Percentiles rank a stretch among this genome's conserved stretches.
phyloP scores from a whole-genome alignment of 176 grass and related monocot species.

The Thalia dealbata region DNA sequence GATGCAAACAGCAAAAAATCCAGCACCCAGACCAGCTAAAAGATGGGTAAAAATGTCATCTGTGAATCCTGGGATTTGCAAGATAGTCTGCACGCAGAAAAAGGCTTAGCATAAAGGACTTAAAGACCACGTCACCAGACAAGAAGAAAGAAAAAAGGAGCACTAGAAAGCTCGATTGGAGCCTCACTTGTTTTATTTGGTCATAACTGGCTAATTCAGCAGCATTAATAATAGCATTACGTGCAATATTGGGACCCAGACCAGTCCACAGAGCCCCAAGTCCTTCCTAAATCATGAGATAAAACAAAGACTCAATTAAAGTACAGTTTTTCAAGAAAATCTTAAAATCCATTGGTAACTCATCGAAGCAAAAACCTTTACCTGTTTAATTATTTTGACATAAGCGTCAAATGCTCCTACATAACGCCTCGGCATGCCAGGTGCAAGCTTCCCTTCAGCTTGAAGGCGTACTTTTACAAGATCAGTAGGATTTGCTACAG shows the following conservation, averaged over 20 bases:
- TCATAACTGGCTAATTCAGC: conserved; percentile 96
- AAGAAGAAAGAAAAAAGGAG: not conserved
- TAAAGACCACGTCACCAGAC: not conserved
- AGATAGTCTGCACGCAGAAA: conserved; percentile 46
- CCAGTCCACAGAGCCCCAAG: conserved; percentile 65
- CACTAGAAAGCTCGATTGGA: not conserved
- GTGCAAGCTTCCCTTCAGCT: conserved; percentile 69
- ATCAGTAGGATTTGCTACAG: conserved; percentile 84
- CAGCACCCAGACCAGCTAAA: conserved; percentile 72
- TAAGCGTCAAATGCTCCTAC: conserved; percentile 73
- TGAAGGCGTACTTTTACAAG: conserved; percentile 91
- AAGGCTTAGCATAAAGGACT: not conserved
- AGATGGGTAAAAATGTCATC: conserved; percentile 85
- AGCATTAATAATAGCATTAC: conserved; percentile 86
- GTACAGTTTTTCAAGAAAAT: not conserved
- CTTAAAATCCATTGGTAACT: not conserved
- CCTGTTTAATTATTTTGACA: conserved; percentile 62
- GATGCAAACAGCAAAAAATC: conserved; percentile 94
- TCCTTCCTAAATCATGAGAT: conserved; percentile 45
- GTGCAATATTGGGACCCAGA: conserved; percentile 65
- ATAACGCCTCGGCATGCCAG: conserved; percentile 62
- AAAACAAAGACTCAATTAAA: not conserved
- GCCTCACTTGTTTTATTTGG: conserved; percentile 75
- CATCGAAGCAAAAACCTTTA: not conserved
- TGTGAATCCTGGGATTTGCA: conserved; percentile 87